Evolutionary conservation across 306 rosid species (phyloP), one percentile per base, ranked within the genome.

Genomic region (Crataegus laevigata): DNA sequence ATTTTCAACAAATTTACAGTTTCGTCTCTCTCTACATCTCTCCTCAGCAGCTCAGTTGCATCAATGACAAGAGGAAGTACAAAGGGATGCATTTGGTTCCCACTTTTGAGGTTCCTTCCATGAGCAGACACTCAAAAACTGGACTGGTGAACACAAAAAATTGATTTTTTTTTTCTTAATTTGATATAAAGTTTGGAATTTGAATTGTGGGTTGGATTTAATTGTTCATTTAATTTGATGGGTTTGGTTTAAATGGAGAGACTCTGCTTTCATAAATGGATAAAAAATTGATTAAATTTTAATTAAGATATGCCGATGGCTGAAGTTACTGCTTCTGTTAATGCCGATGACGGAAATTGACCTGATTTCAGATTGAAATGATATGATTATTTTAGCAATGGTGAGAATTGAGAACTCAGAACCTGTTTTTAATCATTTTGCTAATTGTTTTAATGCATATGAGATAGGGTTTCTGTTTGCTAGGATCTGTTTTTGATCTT

Each of bases 21-120:
- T 43, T 43, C 17, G 3, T 45, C 51, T 45, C 51, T 45, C 51
- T 13, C 51, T 43, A 3, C 3, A 3, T 42, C 14, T 42, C 84
- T 91, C 38, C 96, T n/a, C n/a, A n/a, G n/a, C n/a, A n/a, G n/a
- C n/a, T n/a, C n/a, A 94, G 96, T 75, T 94, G 96, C 70, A 91
- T 97, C 38, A 93, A 91, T 32, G 96, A 91, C 92, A 91, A 88
- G 93, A 91, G 83, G 88, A 86, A 80, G 8, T 94, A 94, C 74
- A 89, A 43, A 81, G 98, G 97, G 69, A 89, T 91, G 98, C 77
- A 83, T 83, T 89, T 94, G 90, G 97, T 96, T 70, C 98, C 98
- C 22, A 94, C 36, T 32, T 32, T 32, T 32, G 36, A 5, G 7
- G 36, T 32, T 32, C 36, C 36, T 32, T 32, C 36, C 98, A 90